phyloP scores from a whole-genome alignment of 1,284 basidiomycete genomes.

The Cryptococcus sp. region DNA sequence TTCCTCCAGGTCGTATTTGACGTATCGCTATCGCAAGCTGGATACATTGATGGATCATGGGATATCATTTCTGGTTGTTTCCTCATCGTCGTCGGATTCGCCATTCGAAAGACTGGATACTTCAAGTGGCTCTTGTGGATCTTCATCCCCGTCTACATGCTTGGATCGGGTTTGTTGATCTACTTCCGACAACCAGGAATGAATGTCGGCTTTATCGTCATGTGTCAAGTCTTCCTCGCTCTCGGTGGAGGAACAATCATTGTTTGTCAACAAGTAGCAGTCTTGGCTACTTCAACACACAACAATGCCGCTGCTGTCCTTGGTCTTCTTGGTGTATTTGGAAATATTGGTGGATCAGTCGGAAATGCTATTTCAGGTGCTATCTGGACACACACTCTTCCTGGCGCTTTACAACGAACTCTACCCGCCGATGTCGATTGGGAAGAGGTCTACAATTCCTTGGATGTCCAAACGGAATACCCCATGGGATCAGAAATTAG shows the following conservation, averaged over 20 bases:
- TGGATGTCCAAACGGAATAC: conserved; percentile 33
- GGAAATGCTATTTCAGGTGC: conserved; percentile 46
- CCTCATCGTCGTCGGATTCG: conserved; percentile 39
- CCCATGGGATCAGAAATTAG: conserved; percentile 25
- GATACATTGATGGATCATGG: conserved; percentile 45
- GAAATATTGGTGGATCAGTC: conserved; percentile 42
- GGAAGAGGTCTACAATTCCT: conserved; percentile 31
- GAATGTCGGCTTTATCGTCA: conserved; percentile 23
- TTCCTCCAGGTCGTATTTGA: conserved; percentile 45
- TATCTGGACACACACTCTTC: conserved; percentile 49
- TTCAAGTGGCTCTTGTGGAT: conserved; percentile 42
- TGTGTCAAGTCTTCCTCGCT: conserved; percentile 48
- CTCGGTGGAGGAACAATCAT: conserved; percentile 46
- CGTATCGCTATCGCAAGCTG: conserved; percentile 39
- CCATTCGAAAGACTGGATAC: conserved; percentile 42
- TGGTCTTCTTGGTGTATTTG: conserved; percentile 43
- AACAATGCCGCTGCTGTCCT: conserved; percentile 47
- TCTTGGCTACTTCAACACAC: conserved; percentile 45
- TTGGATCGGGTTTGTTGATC: conserved; percentile 48
- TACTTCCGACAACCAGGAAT: conserved; percentile 42
- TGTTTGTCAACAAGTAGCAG: conserved; percentile 45
- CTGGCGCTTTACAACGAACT: conserved; percentile 23
- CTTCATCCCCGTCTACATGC: conserved; percentile 39
- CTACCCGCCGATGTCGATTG: conserved; percentile 37
- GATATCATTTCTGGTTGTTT: conserved; percentile 43